Percentiles rank a stretch among this genome's conserved stretches.
Evolutionary conservation across 2,329 filamentous ascomycete species (phyloP).

Genomic region (Gyromitra esculenta): DNA sequence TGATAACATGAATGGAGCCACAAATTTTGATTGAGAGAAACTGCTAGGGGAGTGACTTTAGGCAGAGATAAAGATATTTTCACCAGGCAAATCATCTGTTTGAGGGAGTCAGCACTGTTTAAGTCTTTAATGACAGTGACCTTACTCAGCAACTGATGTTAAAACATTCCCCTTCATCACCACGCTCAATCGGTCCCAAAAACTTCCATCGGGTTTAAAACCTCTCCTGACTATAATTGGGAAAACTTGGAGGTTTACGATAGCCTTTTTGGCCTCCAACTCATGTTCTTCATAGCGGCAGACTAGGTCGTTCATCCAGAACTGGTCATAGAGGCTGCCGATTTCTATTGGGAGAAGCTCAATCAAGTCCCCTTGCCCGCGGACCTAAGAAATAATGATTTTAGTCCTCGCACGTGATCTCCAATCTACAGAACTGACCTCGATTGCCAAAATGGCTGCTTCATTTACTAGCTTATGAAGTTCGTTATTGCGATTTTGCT

Average conservation of each 20-base stretch:
- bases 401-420: neutral
- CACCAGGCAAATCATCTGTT: neutral
- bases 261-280: conserved; percentile 2
- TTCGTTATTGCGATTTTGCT: neutral
- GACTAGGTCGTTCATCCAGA: conserved; percentile 20
- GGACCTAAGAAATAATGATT: conserved; percentile 14
- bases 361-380: conserved; percentile 17
- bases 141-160: neutral
- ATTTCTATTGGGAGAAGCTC: neutral
- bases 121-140: neutral
- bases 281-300: conserved; percentile 10
- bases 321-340: neutral
- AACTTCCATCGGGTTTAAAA: neutral
- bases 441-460: conserved; percentile 14
- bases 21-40: neutral
- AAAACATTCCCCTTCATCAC: conserved; percentile 18
- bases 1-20: neutral
- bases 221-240: conserved; percentile 5
- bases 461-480: conserved; percentile 10
- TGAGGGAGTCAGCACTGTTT: neutral
- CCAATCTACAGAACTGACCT: conserved; percentile 6
- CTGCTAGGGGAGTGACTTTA: too few species aligned
- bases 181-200: neutral
- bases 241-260: conserved; percentile 21
- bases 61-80: neutral